These are phyloP conservation scores for Salix arbutifolia DNA, from an alignment of 345 rosid genomes.

Conservation along the genomic window DNA sequence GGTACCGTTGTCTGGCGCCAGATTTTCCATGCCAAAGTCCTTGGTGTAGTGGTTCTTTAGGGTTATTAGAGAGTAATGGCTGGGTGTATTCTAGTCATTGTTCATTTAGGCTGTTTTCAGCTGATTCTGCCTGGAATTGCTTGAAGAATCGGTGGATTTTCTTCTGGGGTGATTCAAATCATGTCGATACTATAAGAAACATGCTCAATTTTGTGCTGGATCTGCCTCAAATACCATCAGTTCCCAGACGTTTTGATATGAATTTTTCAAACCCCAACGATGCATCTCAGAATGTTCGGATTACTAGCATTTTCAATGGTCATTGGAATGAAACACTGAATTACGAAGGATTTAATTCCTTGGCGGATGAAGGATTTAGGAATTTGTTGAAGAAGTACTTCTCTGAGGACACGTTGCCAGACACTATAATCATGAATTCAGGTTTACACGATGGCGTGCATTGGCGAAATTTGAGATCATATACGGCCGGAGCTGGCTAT, in stretches of 20 bases:
- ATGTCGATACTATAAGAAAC: conserved; percentile 86
- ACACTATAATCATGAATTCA: conserved; percentile 75
- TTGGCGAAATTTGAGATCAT: conserved; percentile 51
- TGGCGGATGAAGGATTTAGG: conserved; percentile 55
- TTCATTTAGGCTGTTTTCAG: conserved; percentile 56
- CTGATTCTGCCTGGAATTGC: conserved; percentile 72
- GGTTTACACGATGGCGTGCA: conserved; percentile 87
- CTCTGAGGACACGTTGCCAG: conserved; percentile 61
- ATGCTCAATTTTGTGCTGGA: conserved; percentile 72
- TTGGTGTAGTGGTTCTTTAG: conserved; percentile 82
- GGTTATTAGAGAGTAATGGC: conserved; percentile 82
- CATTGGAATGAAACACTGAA: conserved; percentile 82
- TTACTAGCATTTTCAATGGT: conserved; percentile 93
- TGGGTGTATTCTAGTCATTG: conserved; percentile 95
- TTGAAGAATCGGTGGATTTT: conserved; percentile 75
- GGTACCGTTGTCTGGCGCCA: conserved; percentile 62
- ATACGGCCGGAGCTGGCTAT: conserved; percentile 52
- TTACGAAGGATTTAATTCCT: conserved; percentile 84
- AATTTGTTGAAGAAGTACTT: conserved; percentile 65
- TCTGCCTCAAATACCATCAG: conserved; percentile 54
- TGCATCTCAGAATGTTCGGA: conserved; percentile 59
- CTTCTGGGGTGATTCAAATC: conserved; percentile 98
- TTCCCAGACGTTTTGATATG: conserved; percentile 84
- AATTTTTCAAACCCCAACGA: conserved; percentile 64
- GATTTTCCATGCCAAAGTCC: conserved; percentile 66